Conservation (phyloP, 495 filamentous ascomycete genomes). For the Parmelia sp. region DNA sequence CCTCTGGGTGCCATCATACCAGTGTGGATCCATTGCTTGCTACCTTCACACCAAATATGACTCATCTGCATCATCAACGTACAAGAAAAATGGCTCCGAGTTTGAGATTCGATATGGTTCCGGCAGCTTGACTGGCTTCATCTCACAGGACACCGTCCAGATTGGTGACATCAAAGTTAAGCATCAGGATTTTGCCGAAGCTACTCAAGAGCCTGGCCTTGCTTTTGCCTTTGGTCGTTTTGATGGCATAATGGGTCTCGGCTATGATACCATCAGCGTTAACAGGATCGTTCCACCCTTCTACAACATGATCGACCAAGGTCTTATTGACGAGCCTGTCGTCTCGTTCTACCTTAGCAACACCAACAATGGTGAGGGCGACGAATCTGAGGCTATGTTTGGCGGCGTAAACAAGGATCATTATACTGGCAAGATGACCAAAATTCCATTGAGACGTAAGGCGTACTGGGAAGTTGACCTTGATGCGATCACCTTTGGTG, state of each 20-base stretch:
- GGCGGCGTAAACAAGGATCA: conserved; percentile 83
- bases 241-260: conserved; percentile 94
- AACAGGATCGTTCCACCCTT: conserved; percentile 92
- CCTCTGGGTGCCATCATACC: conserved; percentile 89
- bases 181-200: conserved; percentile 91
- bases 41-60: conserved; percentile 97
- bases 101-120: conserved; percentile 98
- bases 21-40: conserved; percentile 95
- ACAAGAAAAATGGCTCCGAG: conserved; percentile 82
- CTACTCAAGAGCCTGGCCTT: conserved; percentile 86
- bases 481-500: conserved; percentile 82
- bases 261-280: conserved; percentile 91
- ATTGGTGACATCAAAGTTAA: conserved; percentile 88
- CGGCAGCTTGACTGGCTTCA: conserved; percentile 87
- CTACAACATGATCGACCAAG: conserved; percentile 90
- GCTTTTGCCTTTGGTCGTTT: conserved; percentile 98
- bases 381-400: conserved; percentile 82
- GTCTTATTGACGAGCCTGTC: conserved; percentile 80
- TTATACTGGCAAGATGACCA: conserved; percentile 85
- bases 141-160: conserved; percentile 75
- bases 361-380: conserved; percentile 59
- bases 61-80: conserved; percentile 80
- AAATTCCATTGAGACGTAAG: conserved; percentile 92
- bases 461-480: conserved; percentile 99
- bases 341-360: conserved; percentile 94